phyloP scores from a whole-genome alignment of 305 asterid species.

The Solanum hybrid region DNA sequence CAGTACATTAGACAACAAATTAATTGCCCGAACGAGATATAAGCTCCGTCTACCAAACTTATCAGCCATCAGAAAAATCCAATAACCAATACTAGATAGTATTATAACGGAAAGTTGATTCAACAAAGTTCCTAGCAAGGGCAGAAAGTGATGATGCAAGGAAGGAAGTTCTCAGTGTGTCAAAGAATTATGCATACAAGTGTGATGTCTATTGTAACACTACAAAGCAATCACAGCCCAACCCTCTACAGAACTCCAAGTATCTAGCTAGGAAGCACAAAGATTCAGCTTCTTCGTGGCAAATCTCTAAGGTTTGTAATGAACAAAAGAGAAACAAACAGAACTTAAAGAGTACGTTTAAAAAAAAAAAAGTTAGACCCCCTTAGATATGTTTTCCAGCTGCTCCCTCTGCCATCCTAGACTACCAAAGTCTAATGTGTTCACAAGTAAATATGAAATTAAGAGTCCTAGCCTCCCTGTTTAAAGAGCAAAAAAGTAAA shows the following conservation, averaged over 20 bases:
- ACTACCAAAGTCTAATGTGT: neutral
- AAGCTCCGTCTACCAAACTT: neutral
- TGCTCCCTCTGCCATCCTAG: neutral
- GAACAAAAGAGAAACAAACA: neutral
- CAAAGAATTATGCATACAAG: neutral
- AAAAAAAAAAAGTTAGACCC: neutral
- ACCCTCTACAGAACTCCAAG: neutral
- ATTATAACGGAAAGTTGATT: neutral
- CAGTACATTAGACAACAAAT: neutral
- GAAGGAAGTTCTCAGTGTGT: neutral
- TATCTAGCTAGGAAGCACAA: neutral
- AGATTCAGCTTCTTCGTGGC: neutral
- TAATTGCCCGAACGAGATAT: neutral
- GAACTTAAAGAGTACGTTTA: neutral
- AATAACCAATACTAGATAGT: neutral
- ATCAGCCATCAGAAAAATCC: neutral
- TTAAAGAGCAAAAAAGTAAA: neutral
- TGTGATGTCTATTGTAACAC: neutral
- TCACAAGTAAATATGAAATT: neutral
- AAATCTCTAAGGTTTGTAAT: neutral
- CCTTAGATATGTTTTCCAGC: neutral
- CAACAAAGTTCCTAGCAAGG: neutral
- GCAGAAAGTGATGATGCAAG: neutral
- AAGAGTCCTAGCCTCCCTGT: neutral
- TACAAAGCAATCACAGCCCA: neutral